Evolutionary conservation across 78 protist genomes (phyloP).

Genomic region (Salpingoeca rosetta): DNA sequence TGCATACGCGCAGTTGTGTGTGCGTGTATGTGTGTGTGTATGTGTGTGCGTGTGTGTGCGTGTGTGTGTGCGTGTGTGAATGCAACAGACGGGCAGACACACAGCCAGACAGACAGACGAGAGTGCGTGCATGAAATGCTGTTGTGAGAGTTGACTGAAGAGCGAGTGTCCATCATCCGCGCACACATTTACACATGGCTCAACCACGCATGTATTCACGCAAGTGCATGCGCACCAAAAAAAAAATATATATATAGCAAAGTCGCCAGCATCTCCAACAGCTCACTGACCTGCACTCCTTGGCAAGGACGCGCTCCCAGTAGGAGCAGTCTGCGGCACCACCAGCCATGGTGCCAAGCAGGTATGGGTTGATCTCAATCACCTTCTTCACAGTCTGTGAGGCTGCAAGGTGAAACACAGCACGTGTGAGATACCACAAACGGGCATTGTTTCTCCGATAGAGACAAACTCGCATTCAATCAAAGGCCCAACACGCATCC

Average conservation of each 20-base stretch:
- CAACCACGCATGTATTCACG: neutral
- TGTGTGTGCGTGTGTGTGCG: too few species aligned
- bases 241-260: neutral
- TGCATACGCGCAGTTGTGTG: neutral
- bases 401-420: conserved; percentile 39
- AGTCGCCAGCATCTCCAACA: neutral
- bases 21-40: too few species aligned
- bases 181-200: neutral
- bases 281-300: conserved; percentile 63
- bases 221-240: neutral
- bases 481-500: too few species aligned
- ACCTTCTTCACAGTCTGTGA: conserved; percentile 96
- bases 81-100: too few species aligned
- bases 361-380: conserved; percentile 89
- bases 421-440: neutral
- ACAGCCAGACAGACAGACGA: neutral
- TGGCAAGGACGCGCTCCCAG: conserved; percentile 94
- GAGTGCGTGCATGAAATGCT: neutral
- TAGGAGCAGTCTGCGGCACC: conserved; percentile 99
- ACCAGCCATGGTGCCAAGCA: conserved; percentile 99
- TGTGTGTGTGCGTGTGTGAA: too few species aligned
- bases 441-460: too few species aligned
- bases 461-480: too few species aligned
- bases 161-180: neutral
- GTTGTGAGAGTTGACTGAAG: neutral